These are phyloP conservation scores for Penicillium sp. DNA, from an alignment of 2,329 filamentous ascomycete genomes.

Conservation along the genomic window DNA sequence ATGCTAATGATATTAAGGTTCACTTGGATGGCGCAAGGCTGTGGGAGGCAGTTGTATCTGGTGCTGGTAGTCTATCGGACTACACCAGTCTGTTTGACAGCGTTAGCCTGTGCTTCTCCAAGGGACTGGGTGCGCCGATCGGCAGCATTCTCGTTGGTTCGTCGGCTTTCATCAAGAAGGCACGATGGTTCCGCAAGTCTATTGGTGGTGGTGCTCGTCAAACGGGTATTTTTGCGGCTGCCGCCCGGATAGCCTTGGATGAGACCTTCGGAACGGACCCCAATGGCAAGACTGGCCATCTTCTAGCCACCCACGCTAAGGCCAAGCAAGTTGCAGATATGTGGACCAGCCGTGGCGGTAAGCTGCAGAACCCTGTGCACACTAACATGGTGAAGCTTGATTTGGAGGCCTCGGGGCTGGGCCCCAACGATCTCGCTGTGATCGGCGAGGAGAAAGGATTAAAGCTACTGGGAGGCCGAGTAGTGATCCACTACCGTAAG, in stretches of 20 bases:
- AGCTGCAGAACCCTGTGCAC: conserved; percentile 67
- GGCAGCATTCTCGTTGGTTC: conserved; percentile 70
- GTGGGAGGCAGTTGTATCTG: conserved; percentile 76
- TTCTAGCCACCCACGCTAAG: conserved; percentile 60
- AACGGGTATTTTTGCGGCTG: conserved; percentile 71
- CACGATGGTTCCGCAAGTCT: conserved; percentile 74
- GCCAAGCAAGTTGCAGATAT: conserved; percentile 63
- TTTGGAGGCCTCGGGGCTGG: conserved; percentile 60
- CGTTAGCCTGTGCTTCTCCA: conserved; percentile 75
- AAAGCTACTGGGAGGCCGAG: conserved; percentile 55
- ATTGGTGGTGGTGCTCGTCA: conserved; percentile 79
- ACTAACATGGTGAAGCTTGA: conserved; percentile 95
- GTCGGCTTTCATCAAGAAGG: conserved; percentile 61
- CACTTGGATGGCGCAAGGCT: conserved; percentile 79
- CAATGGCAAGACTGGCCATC: conserved; percentile 60
- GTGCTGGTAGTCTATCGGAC: conserved; percentile 65
- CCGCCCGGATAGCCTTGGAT: conserved; percentile 73
- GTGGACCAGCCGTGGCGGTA: conserved; percentile 70
- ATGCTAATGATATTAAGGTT: conserved; percentile 62
- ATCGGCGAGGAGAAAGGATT: conserved; percentile 59
- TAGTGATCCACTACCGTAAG: conserved; percentile 67
- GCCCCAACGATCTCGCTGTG: conserved; percentile 53
- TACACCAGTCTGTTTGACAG: conserved; percentile 71
- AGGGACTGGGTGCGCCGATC: conserved; percentile 78
- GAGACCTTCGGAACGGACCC: conserved; percentile 68